Evolutionary conservation across 192 early-diverging fungal species (phyloP), one percentile per base, ranked within the genome.

Genomic region (Anaeromyces robustus): DNA sequence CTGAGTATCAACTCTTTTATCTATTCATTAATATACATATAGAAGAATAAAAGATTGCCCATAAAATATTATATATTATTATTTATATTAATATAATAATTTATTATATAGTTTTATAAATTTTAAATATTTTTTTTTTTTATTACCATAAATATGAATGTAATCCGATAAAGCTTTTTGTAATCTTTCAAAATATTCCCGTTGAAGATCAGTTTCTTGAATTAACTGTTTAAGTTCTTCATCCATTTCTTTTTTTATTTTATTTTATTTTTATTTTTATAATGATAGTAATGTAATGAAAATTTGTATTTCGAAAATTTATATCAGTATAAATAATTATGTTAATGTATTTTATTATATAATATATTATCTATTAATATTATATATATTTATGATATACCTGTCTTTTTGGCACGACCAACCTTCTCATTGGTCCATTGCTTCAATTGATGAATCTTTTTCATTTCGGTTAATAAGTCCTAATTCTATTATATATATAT

Each of bases 391-490:
- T 31, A 29, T 30, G 22, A 18, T 77, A 4, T 78, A 89, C 88
- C 91, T 29, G 94, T 92, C 80, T 86, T 89, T 80, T 89, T 88
- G 29, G 87, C 84, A 79, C 86, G 86, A 29, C 95, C 94, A 59
- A 96, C 85, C 78, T 92, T 90, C 83, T 97, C 95, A 81, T 92
- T 93, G n/a, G 92, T 92, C 86, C 92, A 90, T 90, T 91, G 83
- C 77, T 29, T 68, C 52, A 68, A 68, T 68, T 68, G 52, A 68
- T 68, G 52, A 68, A 68, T 68, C 26, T 68, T 68, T n/a, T 68
- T 68, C 52, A 68, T 68, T 68, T 68, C n/a, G n/a, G n/a, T n/a
- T n/a, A n/a, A n/a, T n/a, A n/a, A n/a, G n/a, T n/a, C n/a, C n/a
- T n/a, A n/a, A n/a, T n/a, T n/a, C n/a, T n/a, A n/a, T n/a, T n/a